phyloP scores from a whole-genome alignment of 2,329 filamentous ascomycete genomes.

The Neofusicoccum ribis region DNA sequence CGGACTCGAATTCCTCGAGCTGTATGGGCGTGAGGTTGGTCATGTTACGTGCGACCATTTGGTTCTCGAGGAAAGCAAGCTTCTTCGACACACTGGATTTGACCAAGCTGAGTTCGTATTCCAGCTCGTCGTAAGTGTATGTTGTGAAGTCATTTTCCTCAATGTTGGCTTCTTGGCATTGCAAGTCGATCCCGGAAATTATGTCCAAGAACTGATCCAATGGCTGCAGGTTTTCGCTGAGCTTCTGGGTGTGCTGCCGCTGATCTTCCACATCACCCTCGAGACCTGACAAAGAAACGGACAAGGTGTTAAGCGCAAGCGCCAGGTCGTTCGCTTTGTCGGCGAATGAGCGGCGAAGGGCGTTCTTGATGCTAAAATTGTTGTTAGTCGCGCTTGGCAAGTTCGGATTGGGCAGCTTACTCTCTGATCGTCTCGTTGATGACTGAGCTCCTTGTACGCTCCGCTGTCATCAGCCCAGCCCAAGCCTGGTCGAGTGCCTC shows the following conservation, averaged over 20 bases:
- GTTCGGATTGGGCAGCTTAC: slow-evolving; percentile 47
- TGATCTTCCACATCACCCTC: slow-evolving; percentile 98
- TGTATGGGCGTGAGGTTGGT: slow-evolving; percentile 98
- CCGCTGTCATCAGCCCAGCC: slow-evolving; percentile 74
- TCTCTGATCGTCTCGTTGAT: slow-evolving; percentile 99
- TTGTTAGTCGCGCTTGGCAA: slow-evolving; percentile 30
- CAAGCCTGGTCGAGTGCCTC: slow-evolving; percentile 83
- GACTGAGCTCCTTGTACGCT: slow-evolving; percentile 84
- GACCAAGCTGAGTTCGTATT: slow-evolving; percentile 89
- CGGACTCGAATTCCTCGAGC: slow-evolving; percentile 96
- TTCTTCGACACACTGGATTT: slow-evolving; percentile 94
- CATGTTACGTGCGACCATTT: slow-evolving; percentile 98
- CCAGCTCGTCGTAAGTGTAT: slow-evolving; percentile 94
- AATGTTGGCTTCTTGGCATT: slow-evolving; percentile 95
- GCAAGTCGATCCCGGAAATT: slow-evolving; percentile 80
- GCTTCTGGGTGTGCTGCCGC: slow-evolving; percentile 77
- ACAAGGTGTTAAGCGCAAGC: slow-evolving; percentile 89
- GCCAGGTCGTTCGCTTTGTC: slow-evolving; percentile 99
- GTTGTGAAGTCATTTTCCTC: slow-evolving; percentile 99
- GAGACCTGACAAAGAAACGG: slow-evolving; percentile 91
- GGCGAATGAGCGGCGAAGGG: slow-evolving; percentile 85
- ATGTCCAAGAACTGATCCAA: slow-evolving; percentile 89
- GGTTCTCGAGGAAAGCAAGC: slow-evolving; percentile 93
- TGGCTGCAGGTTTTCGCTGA: slow-evolving; percentile 82
- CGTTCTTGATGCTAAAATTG: slow-evolving; percentile 79